A percentile compares a stretch with the other conserved stretches of the same genome.
These are phyloP conservation scores for Quercus tomentella DNA, from an alignment of 331 rosid species.

Conservation along the genomic window DNA sequence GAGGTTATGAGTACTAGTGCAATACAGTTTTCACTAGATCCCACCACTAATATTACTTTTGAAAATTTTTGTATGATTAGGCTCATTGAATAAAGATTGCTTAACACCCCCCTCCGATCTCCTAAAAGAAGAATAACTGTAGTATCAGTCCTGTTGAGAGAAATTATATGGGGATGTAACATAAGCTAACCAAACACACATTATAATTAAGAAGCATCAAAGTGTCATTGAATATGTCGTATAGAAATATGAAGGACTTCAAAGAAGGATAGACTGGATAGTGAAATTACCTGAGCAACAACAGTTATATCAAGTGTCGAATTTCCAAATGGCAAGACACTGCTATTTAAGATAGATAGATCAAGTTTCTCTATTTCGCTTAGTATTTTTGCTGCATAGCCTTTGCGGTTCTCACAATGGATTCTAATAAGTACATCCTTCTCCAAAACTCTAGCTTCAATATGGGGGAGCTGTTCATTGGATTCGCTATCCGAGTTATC, in stretches of 20 bases:
- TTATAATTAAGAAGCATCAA: no score
- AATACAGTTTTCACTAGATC: no score
- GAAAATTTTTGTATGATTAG: no score
- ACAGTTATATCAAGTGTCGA: constrained; percentile 61
- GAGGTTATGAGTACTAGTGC: no score
- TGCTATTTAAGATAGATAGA: constrained; percentile 52
- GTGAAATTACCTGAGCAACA: constrained; percentile 55
- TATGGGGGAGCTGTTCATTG: constrained; percentile 45
- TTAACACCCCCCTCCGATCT: no score
- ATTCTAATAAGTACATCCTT: constrained; percentile 60
- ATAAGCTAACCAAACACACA: no score
- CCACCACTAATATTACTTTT: no score
- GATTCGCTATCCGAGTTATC: constrained; percentile 29
- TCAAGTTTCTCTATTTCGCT: constrained; percentile 41
- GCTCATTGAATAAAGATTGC: no score
- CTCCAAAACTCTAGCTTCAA: constrained; percentile 62
- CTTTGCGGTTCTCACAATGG: constrained; percentile 53
- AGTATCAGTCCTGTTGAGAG: background rate
- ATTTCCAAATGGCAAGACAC: constrained; percentile 58
- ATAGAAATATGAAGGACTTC: no score
- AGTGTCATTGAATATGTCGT: no score
- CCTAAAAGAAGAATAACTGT: background rate
- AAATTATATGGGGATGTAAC: no score
- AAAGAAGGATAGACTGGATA: background rate
- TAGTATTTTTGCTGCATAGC: constrained; percentile 31